A percentile compares a stretch with the other conserved stretches of the same genome.
Conservation (phyloP, 352 stramenopile genomes). For the Pythium insidiosum region DNA sequence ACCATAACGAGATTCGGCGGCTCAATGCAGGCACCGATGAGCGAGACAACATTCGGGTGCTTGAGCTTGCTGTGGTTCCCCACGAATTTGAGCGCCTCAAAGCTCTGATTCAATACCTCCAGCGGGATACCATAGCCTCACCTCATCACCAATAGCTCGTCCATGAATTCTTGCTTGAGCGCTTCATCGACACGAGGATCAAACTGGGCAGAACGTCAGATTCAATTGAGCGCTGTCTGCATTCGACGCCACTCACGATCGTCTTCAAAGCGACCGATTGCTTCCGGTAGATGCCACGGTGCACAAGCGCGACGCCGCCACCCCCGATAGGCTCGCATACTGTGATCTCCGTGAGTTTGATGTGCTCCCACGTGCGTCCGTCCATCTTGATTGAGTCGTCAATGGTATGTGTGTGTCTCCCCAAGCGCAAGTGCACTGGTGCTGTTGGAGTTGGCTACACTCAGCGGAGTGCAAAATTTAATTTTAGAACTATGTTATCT, state of each 20-base stretch:
- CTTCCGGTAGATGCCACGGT: slow-evolving; percentile 69
- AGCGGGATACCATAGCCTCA: no score
- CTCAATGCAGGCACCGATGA: slow-evolving; percentile 68
- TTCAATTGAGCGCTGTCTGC: neutral
- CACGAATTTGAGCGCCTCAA: no score
- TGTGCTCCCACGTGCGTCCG: slow-evolving; percentile 65
- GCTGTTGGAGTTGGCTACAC: no score
- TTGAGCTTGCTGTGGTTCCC: slow-evolving; percentile 47
- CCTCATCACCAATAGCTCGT: slow-evolving; percentile 90
- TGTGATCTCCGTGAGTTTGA: slow-evolving; percentile 71
- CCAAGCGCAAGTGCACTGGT: no score
- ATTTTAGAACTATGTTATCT: no score
- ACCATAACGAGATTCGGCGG: slow-evolving; percentile 77
- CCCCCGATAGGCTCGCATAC: slow-evolving; percentile 83
- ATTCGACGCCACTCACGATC: slow-evolving; percentile 32
- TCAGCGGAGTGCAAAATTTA: no score
- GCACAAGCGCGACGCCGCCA: slow-evolving; percentile 86
- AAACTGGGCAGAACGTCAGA: slow-evolving; percentile 51
- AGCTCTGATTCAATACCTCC: no score
- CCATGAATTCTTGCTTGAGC: slow-evolving; percentile 90
- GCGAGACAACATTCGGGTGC: slow-evolving; percentile 66
- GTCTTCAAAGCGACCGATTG: slow-evolving; percentile 83
- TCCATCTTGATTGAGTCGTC: no score
- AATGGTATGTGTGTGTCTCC: no score
- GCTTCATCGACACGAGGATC: slow-evolving; percentile 74